Evolutionary conservation across 805 yeast genomes (phyloP).

Genomic region (Candida palmyrensis): DNA sequence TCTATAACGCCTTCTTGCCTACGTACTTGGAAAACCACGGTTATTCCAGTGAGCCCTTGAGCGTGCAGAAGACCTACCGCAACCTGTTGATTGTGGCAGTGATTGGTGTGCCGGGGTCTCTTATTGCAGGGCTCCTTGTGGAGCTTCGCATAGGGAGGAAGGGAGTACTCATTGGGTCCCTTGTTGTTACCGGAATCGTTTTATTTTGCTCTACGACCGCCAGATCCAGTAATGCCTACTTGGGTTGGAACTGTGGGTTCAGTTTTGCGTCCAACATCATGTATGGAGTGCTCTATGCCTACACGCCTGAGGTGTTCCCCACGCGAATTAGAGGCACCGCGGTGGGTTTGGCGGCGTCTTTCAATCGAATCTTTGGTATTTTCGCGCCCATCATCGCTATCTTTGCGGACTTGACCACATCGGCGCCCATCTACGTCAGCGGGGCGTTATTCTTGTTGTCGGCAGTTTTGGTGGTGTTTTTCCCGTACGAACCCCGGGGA

Average conservation of each 20-base stretch:
- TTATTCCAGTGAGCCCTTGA: slow-evolving; percentile 19
- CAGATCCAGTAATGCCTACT: slow-evolving; percentile 40
- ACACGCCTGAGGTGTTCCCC: slow-evolving; percentile 62
- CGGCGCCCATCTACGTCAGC: slow-evolving; percentile 59
- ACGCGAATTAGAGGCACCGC: slow-evolving; percentile 49
- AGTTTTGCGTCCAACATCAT: slow-evolving; percentile 45
- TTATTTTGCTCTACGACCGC: slow-evolving; percentile 62
- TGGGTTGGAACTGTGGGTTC: slow-evolving; percentile 46
- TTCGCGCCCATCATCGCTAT: slow-evolving; percentile 56
- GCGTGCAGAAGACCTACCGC: slow-evolving; percentile 27
- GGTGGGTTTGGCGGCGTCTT: slow-evolving; percentile 53
- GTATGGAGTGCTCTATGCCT: slow-evolving; percentile 59
- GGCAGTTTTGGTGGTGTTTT: slow-evolving; percentile 27
- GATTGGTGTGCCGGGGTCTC: slow-evolving; percentile 29
- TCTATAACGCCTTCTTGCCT: slow-evolving; percentile 51
- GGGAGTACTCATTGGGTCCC: slow-evolving; percentile 51
- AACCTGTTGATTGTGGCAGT: slow-evolving; percentile 27
- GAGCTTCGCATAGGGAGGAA: slow-evolving; percentile 45
- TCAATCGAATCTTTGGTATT: slow-evolving; percentile 48
- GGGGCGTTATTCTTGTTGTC: slow-evolving; percentile 49
- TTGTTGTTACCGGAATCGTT: slow-evolving; percentile 50
- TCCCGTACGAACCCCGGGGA: slow-evolving; percentile 25
- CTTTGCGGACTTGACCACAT: slow-evolving; percentile 47
- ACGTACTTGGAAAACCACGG: slow-evolving; percentile 44
- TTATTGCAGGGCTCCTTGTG: slow-evolving; percentile 27